Percentiles rank a stretch among this genome's conserved stretches.
phyloP scores from a whole-genome alignment of 2,329 filamentous ascomycete species.

The Stagonosporopsis cucurbitacearum region DNA sequence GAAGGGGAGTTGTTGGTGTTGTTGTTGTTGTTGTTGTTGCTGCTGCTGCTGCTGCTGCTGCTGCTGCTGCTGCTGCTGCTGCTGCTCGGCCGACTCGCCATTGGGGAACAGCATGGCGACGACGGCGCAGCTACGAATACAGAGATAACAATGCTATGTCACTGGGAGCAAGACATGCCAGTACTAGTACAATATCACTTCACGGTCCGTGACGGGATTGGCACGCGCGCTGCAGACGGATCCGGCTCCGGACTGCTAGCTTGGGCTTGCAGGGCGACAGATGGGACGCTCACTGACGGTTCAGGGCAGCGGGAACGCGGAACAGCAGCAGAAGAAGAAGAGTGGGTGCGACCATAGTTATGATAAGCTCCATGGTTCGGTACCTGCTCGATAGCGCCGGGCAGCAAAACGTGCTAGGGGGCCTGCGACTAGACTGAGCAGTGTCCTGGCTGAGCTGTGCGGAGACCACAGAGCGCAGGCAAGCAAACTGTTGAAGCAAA shows the following conservation, averaged over 20 bases:
- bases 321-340: neutral
- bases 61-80: constrained; percentile 11
- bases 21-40: constrained; percentile 4
- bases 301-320: constrained; percentile 3
- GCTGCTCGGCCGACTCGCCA: constrained; percentile 9
- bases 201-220: neutral
- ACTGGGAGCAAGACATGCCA: constrained; percentile 10
- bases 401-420: constrained; percentile 14
- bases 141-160: neutral
- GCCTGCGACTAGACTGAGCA: no score
- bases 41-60: neutral
- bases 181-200: constrained; percentile 3
- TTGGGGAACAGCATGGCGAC: constrained; percentile 15
- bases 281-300: neutral
- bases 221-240: neutral
- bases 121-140: neutral
- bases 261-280: neutral
- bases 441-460: constrained; percentile 5
- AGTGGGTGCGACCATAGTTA: neutral
- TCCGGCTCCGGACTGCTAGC: neutral
- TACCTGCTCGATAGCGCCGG: constrained; percentile 9
- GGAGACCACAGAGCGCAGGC: constrained; percentile 9
- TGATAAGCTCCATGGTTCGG: constrained; percentile 5
- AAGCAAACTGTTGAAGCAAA: constrained; percentile 9
- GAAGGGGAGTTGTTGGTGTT: constrained; percentile 35